Evolutionary conservation across 108 stramenopile species (phyloP), one percentile per base, ranked within the genome.

Genomic region (Nitzschia palea): DNA sequence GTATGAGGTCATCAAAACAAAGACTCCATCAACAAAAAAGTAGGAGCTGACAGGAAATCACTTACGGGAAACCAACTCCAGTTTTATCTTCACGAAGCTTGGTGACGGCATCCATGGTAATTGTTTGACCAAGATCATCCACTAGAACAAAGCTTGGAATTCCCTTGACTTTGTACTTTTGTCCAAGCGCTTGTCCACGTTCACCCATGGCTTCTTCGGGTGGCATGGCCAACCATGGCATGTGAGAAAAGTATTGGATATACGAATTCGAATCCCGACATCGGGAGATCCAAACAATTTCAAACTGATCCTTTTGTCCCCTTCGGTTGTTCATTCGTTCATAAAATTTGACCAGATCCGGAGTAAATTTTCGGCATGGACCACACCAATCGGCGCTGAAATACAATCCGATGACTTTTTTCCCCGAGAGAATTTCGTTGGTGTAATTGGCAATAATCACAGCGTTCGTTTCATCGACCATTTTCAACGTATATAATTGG

Each of bases 361-460:
- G 95, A 36, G 95, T 96, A 63, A 96, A 96, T 62, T 96, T 83
- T 29, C 87, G 67, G 64, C 95, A 96, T n/a, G 95, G 92, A 20
- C 89, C 86, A 44, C 59, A 89, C 89, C 84, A 83, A 67, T 84
- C 86, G 0, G 92, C 87, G 55, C 82, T 84, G 56, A 90, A 93
- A 61, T 93, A 96, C 37, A 96, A 53, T 14, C 91, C 92, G 53
- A 96, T 77, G 22, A 96, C 93, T 62, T 91, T 91, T 54, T 90
- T 92, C 32, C 83, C 87, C 15, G 59, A 32, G 34, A 95, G 78
- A 43, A 72, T 76, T 30, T 89, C 90, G 62, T 84, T 91, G 34
- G 94, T 92, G 56, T 76, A 84, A 55, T 89, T 82, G 36, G 79
- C 59, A 47, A 69, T 74, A 17, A 95, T 65, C 57, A 86, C 83